Evolutionary conservation across 306 rosid species (phyloP), one percentile per base, ranked within the genome.

Genomic region (Crotalaria pallida): DNA sequence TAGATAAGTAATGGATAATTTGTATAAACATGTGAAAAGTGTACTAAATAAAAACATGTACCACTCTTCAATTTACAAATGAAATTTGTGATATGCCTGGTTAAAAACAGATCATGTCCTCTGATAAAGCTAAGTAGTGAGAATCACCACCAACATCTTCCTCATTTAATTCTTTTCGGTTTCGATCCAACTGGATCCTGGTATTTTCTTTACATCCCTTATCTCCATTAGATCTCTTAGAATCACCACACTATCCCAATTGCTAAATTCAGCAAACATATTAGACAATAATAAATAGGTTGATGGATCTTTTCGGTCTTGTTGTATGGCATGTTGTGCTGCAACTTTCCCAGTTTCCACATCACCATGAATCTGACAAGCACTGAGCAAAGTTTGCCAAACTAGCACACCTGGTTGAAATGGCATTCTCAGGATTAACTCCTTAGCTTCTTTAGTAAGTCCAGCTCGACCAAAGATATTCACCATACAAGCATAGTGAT

Each of bases 371-470:
- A 79, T 19, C 53, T 80, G 82, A 82, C 96, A 87, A 62, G 96
- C 91, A 66, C 94, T 61, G 7, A 87, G 94, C 82, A 90, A 81
- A 53, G 94, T 90, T 76, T 90, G 88, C 96, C 96, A 90, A 51
- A 86, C 80, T 59, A 83, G 73, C 5, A 64, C 80, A 77, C 94
- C 84, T 6, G 96, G 84, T 62, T 67, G 57, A 72, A 67, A 84
- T 19, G 91, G 87, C 89, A 90, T 90, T 76, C 34, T 57, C 60
- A 29, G 45, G 56, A 87, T 90, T 50, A 90, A 64, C 33, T 88
- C 87, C 82, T 80, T 74, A 12, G 96, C 94, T 77, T 88, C 91
- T 80, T 82, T 88, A 50, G 73, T 79, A 36, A 76, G 80, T 12
- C 94, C 96, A 22, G 81, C 88, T 65, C 88, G 74, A 51, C 96